phyloP scores from a whole-genome alignment of 768 basidiomycete species.

The Plicaturopsis crispa region DNA sequence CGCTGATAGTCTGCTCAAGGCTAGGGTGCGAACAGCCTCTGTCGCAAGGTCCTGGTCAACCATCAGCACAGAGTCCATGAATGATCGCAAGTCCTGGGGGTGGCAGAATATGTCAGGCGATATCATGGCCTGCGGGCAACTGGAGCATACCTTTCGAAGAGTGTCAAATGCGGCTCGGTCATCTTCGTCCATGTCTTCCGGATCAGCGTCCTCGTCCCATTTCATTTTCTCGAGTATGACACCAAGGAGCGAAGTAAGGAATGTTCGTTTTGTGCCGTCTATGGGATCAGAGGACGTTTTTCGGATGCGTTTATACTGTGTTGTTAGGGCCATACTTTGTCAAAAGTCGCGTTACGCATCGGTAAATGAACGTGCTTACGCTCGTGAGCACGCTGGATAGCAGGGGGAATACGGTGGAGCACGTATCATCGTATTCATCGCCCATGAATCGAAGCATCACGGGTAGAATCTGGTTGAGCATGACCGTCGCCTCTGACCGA shows the following conservation, averaged over 20 bases:
- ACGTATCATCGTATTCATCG: conserved; percentile 87
- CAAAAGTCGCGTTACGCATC: not conserved
- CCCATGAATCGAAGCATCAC: conserved; percentile 84
- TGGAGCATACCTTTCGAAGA: conserved; percentile 50
- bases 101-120: not conserved
- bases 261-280: conserved; percentile 62
- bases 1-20: conserved; percentile 66
- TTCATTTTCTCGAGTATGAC: conserved; percentile 84
- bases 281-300: conserved; percentile 55
- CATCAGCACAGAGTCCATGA: conserved; percentile 79
- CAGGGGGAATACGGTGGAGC: conserved; percentile 77
- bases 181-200: conserved; percentile 83
- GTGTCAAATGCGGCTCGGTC: conserved; percentile 76
- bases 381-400: conserved; percentile 65
- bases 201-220: conserved; percentile 79
- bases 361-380: conserved; percentile 37
- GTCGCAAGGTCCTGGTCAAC: conserved; percentile 86
- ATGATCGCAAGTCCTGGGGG: conserved; percentile 70
- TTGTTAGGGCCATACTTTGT: no score
- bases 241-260: conserved; percentile 70
- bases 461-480: conserved; percentile 66
- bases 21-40: conserved; percentile 62
- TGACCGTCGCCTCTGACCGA: conserved; percentile 51
- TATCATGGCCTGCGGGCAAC: not conserved
- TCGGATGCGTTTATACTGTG: conserved; percentile 75